phyloP scores from a whole-genome alignment of 305 asterid genomes.

The Ruellia speciosa region DNA sequence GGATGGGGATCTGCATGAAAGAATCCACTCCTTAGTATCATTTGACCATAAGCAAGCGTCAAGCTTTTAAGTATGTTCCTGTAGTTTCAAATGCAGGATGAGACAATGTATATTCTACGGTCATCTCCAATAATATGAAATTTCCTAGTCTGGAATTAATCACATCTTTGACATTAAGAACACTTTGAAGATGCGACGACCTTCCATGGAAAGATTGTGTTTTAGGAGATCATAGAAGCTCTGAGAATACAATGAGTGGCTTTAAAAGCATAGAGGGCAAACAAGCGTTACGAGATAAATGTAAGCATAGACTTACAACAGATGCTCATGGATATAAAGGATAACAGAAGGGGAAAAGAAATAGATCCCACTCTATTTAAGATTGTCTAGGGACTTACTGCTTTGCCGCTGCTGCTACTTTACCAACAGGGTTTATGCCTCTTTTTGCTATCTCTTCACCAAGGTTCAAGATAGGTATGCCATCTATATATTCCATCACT shows the following conservation, averaged over 20 bases:
- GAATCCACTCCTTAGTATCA: conserved; percentile 93
- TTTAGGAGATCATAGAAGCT: neutral
- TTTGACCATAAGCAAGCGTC: conserved; percentile 95
- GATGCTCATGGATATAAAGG: neutral
- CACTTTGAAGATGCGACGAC: neutral
- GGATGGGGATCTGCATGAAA: conserved; percentile 99
- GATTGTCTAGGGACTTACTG: conserved; percentile 66
- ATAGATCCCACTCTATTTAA: neutral
- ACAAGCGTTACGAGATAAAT: too few relatives aligned
- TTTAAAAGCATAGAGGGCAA: too few relatives aligned
- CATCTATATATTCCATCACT: conserved; percentile 88
- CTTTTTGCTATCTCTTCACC: conserved; percentile 91
- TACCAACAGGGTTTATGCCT: conserved; percentile 86
- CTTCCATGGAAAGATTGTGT: neutral
- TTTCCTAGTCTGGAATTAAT: too few relatives aligned
- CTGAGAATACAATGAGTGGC: neutral
- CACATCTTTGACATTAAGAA: neutral
- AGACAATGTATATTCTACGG: conserved; percentile 2
- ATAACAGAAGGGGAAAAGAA: neutral
- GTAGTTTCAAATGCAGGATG: conserved; percentile 22
- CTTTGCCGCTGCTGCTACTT: conserved; percentile 86
- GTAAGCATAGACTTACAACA: too few relatives aligned
- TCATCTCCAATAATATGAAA: neutral
- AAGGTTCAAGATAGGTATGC: conserved; percentile 81
- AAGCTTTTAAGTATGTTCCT: conserved; percentile 86